Evolutionary conservation across 1,284 basidiomycete species (phyloP), one percentile per base, ranked within the genome.

Genomic region (Limonomyces culmigenus): DNA sequence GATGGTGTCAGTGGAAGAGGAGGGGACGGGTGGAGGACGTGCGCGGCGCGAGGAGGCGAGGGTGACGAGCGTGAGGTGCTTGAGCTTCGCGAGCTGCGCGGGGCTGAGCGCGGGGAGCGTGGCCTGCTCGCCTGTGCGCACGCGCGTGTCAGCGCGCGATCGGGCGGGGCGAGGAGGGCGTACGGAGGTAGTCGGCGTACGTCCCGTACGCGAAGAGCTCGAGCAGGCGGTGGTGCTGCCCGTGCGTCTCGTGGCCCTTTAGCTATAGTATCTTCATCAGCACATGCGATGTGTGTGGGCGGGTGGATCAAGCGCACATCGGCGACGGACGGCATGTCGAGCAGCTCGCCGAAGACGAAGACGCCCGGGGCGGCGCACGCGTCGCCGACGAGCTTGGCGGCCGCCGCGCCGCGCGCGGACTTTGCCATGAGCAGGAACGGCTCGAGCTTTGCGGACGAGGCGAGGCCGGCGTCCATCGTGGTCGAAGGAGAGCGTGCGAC

Each of bases 161-260:
- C 21, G 5, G 19, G 17, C 19, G 25, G 25, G 18, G 5, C 3
- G 45, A 45, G 49, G 43, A 48, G 15, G 6, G 16, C 30, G 15
- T 32, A 57, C 56, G 52, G 33, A 74, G 56, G 52, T 93, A 96
- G 47, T 91, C 80, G 31, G 60, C 59, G 49, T 81, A 84, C 0
- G 84, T 87, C 46, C 77, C 84, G 55, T 88, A 93, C 3, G 92
- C 74, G 55, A 96, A 97, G 23, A 96, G 60, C 49, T 86, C 65
- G 4, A 98, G 61, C 13, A 95, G 59, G 5, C 65, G 60, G 39
- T 67, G 60, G 43, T 63, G 71, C 32, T 70, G 66, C 15, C 61
- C 55, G 44, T 81, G 63, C 37, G 77, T 27, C 8, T 27, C 23
- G 16, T 19, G 17, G 11, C 17, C 20, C 27, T 29, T 46, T 16